Evolutionary conservation across 1,284 basidiomycete species (phyloP), one percentile per base, ranked within the genome.

Genomic region (Acaromyces ingoldii): DNA sequence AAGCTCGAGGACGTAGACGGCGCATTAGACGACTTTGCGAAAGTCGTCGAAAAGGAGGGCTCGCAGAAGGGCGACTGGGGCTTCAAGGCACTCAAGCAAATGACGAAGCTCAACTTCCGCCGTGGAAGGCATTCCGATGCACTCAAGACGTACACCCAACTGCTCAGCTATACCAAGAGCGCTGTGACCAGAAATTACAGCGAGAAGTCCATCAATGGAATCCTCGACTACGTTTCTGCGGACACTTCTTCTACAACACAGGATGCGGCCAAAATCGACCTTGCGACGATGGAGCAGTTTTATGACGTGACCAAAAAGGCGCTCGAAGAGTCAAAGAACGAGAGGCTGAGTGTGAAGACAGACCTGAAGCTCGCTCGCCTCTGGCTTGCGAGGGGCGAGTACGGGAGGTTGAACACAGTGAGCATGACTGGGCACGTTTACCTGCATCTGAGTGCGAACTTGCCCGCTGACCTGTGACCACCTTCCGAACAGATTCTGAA

Each of bases 181-280:
- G 60, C 67, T 6, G 66, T 74, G 11, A 72, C 70, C 0, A 58
- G 69, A 29, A 74, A 74, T 46, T 73, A 72, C 37, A 66, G 75
- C 6, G 95, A 99, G 77, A 98, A 98, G 80, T 88, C 89, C 6
- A 98, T 99, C 80, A 98, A 97, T 76, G 89, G 89, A 56, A 96
- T 99, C 58, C 80, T 99, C 60, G 95, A 99, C 76, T 98, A 98
- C 70, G 95, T 98, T 37, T 91, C 91, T 11, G 80, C 80, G 34
- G 60, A 66, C n/a, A 56, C 49, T 2, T 29, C 31, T 30, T n/a
- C 24, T 15, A 22, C 25, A 4, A 25, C 19, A 22, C 4, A 4
- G 2, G 42, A n/a, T 22, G 21, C 17, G 22, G 24, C 42, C 11
- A 25, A 26, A 4, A 84, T 95, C 3, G 87, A 92, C 56, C 86